A percentile compares a stretch with the other conserved stretches of the same genome.
These are phyloP conservation scores for Musa balbisiana DNA, from an alignment of 202 grass and related monocot genomes.

Conservation along the genomic window DNA sequence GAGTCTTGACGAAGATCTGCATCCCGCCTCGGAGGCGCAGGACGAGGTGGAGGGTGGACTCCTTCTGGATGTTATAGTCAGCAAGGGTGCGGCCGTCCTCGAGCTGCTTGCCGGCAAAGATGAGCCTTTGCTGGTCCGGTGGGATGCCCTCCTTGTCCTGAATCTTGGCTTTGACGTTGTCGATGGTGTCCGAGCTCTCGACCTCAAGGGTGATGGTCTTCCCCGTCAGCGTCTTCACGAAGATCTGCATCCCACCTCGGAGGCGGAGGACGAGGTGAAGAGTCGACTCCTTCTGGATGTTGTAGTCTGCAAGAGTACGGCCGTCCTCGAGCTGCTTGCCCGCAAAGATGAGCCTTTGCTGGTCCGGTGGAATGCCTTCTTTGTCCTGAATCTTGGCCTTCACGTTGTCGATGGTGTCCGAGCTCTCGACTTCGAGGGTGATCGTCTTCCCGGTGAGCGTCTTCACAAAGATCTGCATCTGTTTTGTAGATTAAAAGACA, in stretches of 20 bases:
- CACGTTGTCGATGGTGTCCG: conserved; percentile 34
- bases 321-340: conserved; percentile 29
- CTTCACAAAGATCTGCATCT: conserved; percentile 1
- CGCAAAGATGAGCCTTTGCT: conserved; percentile 37
- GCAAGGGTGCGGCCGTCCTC: conserved; percentile 22
- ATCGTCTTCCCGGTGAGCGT: background rate
- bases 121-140: conserved; percentile 16
- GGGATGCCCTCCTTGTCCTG: conserved; percentile 17
- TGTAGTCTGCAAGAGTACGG: conserved; percentile 29
- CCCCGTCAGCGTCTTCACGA: background rate
- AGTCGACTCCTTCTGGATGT: conserved; percentile 12
- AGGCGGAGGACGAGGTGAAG: no score
- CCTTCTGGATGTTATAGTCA: conserved; percentile 25
- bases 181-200: conserved; percentile 16
- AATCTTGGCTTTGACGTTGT: conserved; percentile 20
- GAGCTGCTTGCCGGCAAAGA: conserved; percentile 21
- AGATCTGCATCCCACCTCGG: no score
- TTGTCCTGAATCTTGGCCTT: conserved; percentile 47
- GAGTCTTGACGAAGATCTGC: conserved; percentile 20
- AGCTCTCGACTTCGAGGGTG: background rate
- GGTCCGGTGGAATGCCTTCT: conserved; percentile 44
- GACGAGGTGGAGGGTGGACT: conserved; percentile 16
- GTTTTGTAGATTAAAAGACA: background rate
- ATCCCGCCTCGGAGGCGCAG: conserved; percentile 12
- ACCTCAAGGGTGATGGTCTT: conserved; percentile 18